Conservation (phyloP, 2,329 filamentous ascomycete species). For the Karstenula rhodostoma region DNA sequence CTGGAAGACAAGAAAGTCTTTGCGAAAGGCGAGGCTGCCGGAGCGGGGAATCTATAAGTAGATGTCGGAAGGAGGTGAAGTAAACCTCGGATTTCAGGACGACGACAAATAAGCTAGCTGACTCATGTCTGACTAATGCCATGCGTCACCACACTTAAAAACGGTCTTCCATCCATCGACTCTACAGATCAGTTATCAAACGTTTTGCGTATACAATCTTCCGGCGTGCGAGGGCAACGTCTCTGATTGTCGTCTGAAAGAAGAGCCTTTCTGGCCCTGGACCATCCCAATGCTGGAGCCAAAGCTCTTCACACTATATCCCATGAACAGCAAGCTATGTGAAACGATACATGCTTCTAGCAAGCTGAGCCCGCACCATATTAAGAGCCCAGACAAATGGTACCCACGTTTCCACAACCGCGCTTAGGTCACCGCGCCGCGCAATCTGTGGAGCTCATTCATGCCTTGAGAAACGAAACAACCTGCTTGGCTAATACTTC, state of each 20-base stretch:
- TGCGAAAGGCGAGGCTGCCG: constrained; percentile 22
- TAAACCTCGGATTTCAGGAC: not conserved
- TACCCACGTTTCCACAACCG: constrained; percentile 4
- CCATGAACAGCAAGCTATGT: not conserved
- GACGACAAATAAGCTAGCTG: not conserved
- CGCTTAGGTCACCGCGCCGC: constrained; percentile 4
- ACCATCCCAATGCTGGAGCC: not conserved
- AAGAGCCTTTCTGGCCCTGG: not conserved
- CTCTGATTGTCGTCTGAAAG: not conserved
- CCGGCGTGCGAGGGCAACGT: not conserved
- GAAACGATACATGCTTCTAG: not conserved
- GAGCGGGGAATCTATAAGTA: constrained; percentile 18
- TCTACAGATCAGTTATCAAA: not conserved
- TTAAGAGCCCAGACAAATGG: not conserved
- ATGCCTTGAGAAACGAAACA: constrained; percentile 9
- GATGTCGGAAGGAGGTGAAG: not conserved
- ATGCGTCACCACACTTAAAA: not conserved
- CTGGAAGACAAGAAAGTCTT: constrained; percentile 23
- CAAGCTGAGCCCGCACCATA: not conserved
- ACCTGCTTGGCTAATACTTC: not conserved
- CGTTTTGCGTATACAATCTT: not conserved
- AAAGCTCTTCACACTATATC: not conserved
- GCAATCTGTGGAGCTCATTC: constrained; percentile 4
- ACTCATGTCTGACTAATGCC: not conserved
- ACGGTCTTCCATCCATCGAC: not conserved